These are phyloP conservation scores for Termitomyces sp. DNA, from an alignment of 768 basidiomycete species.

Conservation along the genomic window DNA sequence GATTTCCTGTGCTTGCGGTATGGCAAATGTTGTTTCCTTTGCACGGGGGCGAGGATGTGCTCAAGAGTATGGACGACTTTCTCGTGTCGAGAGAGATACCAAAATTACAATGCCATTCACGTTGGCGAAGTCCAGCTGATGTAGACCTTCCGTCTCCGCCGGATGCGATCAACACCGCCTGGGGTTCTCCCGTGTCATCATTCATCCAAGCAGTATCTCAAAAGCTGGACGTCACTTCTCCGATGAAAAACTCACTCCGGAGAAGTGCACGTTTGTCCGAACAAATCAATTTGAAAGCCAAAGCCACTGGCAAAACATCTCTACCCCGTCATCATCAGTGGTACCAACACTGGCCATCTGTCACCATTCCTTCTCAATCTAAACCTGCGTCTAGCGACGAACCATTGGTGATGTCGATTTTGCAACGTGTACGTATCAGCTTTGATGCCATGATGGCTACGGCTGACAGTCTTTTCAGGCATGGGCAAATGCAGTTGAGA, in stretches of 20 bases:
- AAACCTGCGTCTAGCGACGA: neutral
- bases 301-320: neutral
- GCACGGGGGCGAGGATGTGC: neutral
- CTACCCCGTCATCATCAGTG: neutral
- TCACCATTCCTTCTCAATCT: neutral
- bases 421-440: constrained; percentile 3
- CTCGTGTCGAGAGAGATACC: neutral
- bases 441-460: neutral
- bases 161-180: neutral
- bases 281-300: neutral
- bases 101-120: neutral
- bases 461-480: neutral
- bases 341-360: neutral
- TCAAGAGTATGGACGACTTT: neutral
- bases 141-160: neutral
- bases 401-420: neutral
- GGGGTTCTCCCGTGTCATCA: neutral
- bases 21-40: constrained; percentile 9
- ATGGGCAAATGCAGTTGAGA: constrained; percentile 8
- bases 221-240: neutral
- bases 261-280: neutral
- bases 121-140: neutral
- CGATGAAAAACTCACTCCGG: neutral
- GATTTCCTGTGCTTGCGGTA: constrained; percentile 4
- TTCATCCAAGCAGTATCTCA: neutral